A percentile compares a stretch with the other conserved stretches of the same genome.
Conservation (phyloP, 2,329 filamentous ascomycete species). For the Trichoderma oligosporum region DNA sequence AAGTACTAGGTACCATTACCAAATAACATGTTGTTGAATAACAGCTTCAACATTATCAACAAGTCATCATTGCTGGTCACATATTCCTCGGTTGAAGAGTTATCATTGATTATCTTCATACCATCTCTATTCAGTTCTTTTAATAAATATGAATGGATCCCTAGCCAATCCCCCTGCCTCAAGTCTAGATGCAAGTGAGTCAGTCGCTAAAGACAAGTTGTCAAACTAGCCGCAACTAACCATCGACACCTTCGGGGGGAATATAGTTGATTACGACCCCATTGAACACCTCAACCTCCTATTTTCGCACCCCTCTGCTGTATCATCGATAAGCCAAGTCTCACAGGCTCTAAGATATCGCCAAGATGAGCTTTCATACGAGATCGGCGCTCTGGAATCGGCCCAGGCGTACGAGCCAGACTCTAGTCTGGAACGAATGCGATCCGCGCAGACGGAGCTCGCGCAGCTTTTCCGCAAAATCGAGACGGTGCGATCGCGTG, state of each 20-base stretch:
- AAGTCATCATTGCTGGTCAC: neutral
- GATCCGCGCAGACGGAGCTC: constrained; percentile 84
- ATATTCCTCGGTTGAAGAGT: neutral
- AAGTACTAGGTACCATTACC: no score
- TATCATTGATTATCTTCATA: neutral
- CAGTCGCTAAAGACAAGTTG: constrained; percentile 15
- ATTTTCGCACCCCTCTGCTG: constrained; percentile 83
- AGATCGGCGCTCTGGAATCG: constrained; percentile 70
- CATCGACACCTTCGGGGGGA: neutral
- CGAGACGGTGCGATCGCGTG: constrained; percentile 83
- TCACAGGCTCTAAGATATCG: constrained; percentile 69
- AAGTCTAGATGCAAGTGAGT: constrained; percentile 45
- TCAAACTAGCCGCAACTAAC: constrained; percentile 24
- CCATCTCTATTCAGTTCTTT: neutral
- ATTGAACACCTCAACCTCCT: constrained; percentile 89
- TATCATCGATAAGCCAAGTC: constrained; percentile 71
- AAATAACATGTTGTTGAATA: constrained; percentile 5
- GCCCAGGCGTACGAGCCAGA: constrained; percentile 81
- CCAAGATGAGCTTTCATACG: constrained; percentile 75
- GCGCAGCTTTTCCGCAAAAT: constrained; percentile 90
- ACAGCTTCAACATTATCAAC: constrained; percentile 5
- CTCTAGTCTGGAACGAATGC: constrained; percentile 86
- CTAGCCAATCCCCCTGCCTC: constrained; percentile 36
- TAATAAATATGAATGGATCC: constrained; percentile 38
- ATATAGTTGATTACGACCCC: constrained; percentile 75